phyloP scores from a whole-genome alignment of 352 stramenopile genomes.

The Phytophthora capsici region DNA sequence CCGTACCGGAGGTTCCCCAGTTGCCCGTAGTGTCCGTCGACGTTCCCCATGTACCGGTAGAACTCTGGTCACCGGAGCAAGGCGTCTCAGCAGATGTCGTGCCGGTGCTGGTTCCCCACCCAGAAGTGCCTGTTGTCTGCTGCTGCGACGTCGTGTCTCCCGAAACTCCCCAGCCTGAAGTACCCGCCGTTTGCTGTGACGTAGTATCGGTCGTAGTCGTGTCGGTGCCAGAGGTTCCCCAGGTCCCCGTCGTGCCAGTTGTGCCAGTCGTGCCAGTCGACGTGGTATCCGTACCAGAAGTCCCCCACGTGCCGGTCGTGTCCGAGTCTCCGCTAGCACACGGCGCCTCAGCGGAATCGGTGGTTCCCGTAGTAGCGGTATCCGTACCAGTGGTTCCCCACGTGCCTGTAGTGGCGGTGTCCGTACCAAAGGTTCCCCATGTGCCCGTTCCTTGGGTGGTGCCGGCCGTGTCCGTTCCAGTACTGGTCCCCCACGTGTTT shows the following conservation, averaged over 20 bases:
- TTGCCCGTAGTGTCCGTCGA: conserved; percentile 2
- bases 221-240: conserved; percentile 3
- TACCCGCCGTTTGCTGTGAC: conserved; percentile 12
- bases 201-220: conserved; percentile 14
- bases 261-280: too few species aligned
- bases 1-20: background rate
- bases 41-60: conserved; percentile 12
- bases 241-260: conserved; percentile 2
- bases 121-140: conserved; percentile 9
- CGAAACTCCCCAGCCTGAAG: background rate
- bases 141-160: background rate
- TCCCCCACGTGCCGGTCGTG: conserved; percentile 11
- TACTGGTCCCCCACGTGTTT: conserved; percentile 16
- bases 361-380: background rate
- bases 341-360: background rate
- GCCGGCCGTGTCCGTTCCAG: conserved; percentile 7
- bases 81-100: conserved; percentile 17
- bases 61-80: conserved; percentile 27
- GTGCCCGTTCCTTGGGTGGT: background rate
- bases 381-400: too few species aligned
- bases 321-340: conserved; percentile 22
- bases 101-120: conserved; percentile 2
- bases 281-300: conserved; percentile 1
- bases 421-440: background rate
- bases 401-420: background rate